Percentiles rank a stretch among this genome's conserved stretches.
Conservation (phyloP, 1,139 yeast genomes). For the Tardiomyces blankii region DNA sequence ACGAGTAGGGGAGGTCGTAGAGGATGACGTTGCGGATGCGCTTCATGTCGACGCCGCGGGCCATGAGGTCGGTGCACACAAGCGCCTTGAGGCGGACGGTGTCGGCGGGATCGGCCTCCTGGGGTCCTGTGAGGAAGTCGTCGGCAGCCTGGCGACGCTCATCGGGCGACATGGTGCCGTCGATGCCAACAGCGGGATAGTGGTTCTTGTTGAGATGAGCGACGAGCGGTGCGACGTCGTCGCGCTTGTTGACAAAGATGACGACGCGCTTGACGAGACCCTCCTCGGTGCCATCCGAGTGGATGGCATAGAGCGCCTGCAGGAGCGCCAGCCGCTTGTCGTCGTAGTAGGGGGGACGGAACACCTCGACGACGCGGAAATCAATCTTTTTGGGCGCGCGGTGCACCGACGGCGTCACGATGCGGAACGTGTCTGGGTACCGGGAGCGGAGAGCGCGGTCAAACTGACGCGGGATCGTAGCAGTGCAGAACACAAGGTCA, state of each 20-base stretch:
- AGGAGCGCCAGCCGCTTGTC: constrained; percentile 77
- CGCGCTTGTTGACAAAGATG: constrained; percentile 73
- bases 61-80: constrained; percentile 82
- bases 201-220: constrained; percentile 44
- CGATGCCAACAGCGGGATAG: constrained; percentile 51
- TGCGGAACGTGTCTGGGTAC: constrained; percentile 57
- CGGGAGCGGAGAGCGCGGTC: constrained; percentile 47
- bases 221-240: constrained; percentile 49
- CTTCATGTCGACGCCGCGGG: constrained; percentile 81
- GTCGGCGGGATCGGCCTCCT: constrained; percentile 13
- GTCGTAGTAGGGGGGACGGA: constrained; percentile 66
- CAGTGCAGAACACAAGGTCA: constrained; percentile 72
- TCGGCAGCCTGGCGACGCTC: constrained; percentile 47
- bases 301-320: constrained; percentile 78
- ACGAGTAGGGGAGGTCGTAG: constrained; percentile 74
- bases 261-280: constrained; percentile 73
- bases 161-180: constrained; percentile 50
- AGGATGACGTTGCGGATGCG: constrained; percentile 74
- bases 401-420: constrained; percentile 76
- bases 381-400: constrained; percentile 67
- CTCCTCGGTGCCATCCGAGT: constrained; percentile 70
- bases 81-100: constrained; percentile 39
- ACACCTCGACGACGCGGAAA: constrained; percentile 65
- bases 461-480: constrained; percentile 78
- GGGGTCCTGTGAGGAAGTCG: constrained; percentile 54